A percentile compares a stretch with the other conserved stretches of the same genome.
These are phyloP conservation scores for Auricularia auricula-judae DNA, from an alignment of 768 basidiomycete species.

Conservation along the genomic window DNA sequence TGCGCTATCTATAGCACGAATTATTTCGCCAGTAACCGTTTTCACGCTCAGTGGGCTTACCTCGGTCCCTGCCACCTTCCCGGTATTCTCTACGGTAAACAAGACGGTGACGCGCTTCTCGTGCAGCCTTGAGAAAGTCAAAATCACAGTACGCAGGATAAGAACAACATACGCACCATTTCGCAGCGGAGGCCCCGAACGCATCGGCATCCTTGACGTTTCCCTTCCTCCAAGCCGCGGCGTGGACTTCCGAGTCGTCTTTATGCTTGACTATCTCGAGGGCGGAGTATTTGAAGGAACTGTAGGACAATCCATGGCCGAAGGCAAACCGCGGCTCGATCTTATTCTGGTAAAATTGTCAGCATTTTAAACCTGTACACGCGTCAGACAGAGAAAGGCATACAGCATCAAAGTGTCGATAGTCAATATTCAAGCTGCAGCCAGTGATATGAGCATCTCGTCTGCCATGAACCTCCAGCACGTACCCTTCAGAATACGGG, in stretches of 20 bases:
- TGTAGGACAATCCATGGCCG: slow-evolving; percentile 83
- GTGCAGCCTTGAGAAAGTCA: slow-evolving; percentile 39
- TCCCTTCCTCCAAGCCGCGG: neutral
- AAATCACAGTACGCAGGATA: neutral
- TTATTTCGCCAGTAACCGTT: no score
- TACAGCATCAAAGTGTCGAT: slow-evolving; percentile 47
- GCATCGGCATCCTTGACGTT: neutral
- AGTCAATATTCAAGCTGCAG: neutral
- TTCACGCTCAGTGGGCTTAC: slow-evolving; percentile 19
- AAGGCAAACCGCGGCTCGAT: slow-evolving; percentile 46
- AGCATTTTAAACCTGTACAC: neutral
- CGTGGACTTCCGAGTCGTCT: slow-evolving; percentile 14
- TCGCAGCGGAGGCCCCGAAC: neutral
- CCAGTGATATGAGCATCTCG: no score
- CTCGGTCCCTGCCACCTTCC: slow-evolving; percentile 50
- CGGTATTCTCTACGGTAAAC: slow-evolving; percentile 59
- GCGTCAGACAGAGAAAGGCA: no score
- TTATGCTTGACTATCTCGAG: slow-evolving; percentile 30
- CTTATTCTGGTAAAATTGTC: slow-evolving; percentile 29
- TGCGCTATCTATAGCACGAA: slow-evolving; percentile 31
- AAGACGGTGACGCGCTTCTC: slow-evolving; percentile 49
- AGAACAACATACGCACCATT: neutral
- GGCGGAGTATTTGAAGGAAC: slow-evolving; percentile 61
- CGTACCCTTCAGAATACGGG: slow-evolving; percentile 45
- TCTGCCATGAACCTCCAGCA: neutral